Evolutionary conservation across 257 asterid species (phyloP).

Genomic region (Verbena officinalis): DNA sequence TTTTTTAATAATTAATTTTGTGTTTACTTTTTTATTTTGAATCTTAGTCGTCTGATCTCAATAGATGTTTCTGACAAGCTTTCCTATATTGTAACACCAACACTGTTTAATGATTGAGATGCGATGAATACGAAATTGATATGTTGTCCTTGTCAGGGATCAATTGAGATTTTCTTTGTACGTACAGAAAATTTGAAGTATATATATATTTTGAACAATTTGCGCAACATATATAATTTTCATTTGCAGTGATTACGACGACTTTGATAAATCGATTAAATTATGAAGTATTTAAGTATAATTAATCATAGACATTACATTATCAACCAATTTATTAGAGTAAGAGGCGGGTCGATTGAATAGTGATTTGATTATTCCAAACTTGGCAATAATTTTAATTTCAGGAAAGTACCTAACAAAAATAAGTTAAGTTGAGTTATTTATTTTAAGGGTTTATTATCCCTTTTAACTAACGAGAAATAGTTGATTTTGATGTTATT

Average conservation of each 20-base stretch:
- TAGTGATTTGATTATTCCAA: no score
- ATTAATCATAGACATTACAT: no score
- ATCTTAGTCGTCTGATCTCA: constrained; percentile 21
- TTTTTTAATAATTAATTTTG: no score
- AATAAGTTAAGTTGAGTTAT: no score
- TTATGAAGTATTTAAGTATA: no score
- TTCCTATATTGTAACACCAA: constrained; percentile 16
- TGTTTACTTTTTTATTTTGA: background rate
- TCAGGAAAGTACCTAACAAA: no score
- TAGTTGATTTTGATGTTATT: no score
- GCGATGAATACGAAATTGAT: constrained; percentile 29
- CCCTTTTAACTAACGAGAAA: no score
- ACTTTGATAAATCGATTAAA: background rate
- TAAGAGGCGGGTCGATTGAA: no score
- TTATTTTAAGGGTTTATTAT: no score
- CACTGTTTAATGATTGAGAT: constrained; percentile 34
- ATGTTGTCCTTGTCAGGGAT: constrained; percentile 31
- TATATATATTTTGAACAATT: constrained; percentile 17
- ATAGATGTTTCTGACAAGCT: constrained; percentile 23
- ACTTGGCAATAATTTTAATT: no score
- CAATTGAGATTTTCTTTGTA: constrained; percentile 13
- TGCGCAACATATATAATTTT: constrained; percentile 7
- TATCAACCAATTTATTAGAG: no score
- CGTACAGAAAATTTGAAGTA: background rate
- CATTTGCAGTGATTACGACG: background rate